Percentiles rank a stretch among this genome's conserved stretches.
Conservation (phyloP, 2,329 filamentous ascomycete species). For the Septoria linicola region DNA sequence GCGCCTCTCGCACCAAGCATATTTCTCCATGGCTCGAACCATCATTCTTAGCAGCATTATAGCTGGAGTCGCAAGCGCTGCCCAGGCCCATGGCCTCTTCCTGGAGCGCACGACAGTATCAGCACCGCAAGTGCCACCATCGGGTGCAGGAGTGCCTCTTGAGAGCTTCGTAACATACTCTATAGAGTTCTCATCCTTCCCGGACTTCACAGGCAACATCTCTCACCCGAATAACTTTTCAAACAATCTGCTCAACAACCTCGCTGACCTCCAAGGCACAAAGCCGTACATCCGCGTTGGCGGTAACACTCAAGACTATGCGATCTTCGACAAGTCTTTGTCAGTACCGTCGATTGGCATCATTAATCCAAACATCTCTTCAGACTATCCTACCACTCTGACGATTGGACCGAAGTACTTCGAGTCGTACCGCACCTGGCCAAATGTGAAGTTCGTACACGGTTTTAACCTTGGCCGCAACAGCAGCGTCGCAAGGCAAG, state of each 20-base stretch:
- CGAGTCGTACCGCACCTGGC: conserved; percentile 61
- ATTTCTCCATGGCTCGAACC: not conserved
- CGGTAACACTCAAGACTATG: conserved; percentile 67
- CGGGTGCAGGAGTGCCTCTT: conserved; percentile 35
- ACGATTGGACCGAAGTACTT: conserved; percentile 62
- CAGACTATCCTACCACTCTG: conserved; percentile 61
- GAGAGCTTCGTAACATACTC: conserved; percentile 54
- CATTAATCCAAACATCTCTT: conserved; percentile 50
- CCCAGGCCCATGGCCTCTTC: conserved; percentile 48
- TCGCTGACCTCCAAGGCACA: conserved; percentile 54
- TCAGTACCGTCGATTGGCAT: conserved; percentile 54
- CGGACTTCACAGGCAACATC: conserved; percentile 56
- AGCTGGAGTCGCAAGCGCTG: not conserved
- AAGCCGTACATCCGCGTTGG: conserved; percentile 64
- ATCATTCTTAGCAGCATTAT: not conserved
- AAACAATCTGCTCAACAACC: conserved; percentile 58
- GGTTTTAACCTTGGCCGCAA: conserved; percentile 62
- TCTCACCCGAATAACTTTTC: conserved; percentile 60
- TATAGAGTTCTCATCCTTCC: conserved; percentile 55
- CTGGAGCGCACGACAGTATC: not conserved
- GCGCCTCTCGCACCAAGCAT: not conserved
- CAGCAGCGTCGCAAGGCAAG: conserved; percentile 51
- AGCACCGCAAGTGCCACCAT: conserved; percentile 14
- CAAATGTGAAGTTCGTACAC: conserved; percentile 57
- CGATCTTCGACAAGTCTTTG: conserved; percentile 58